phyloP scores from a whole-genome alignment of 2,329 filamentous ascomycete species.

The Leptodontidium sp. region DNA sequence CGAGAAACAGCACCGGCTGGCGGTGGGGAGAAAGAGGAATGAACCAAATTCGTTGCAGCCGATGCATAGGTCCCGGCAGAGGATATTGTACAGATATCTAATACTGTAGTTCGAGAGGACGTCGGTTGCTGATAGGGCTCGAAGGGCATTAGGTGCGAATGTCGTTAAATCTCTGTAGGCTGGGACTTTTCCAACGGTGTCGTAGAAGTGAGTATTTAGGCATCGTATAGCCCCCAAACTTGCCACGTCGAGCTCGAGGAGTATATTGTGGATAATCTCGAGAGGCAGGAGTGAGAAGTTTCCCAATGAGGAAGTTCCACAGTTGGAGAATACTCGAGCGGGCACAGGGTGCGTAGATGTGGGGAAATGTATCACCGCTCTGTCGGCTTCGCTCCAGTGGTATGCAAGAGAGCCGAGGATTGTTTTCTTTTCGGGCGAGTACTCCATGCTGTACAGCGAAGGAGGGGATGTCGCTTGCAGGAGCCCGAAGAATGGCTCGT shows the following conservation, averaged over 20 bases:
- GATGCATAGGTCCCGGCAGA: slow-evolving; percentile 16
- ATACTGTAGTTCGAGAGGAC: slow-evolving; percentile 6
- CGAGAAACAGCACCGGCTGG: slow-evolving; percentile 17
- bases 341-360: slow-evolving; percentile 5
- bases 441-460: not conserved
- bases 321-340: slow-evolving; percentile 17
- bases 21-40: slow-evolving; percentile 23
- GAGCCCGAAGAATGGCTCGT: too few relatives aligned
- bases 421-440: not conserved
- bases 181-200: slow-evolving; percentile 11
- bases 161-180: slow-evolving; percentile 11
- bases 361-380: slow-evolving; percentile 17
- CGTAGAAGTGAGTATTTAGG: slow-evolving; percentile 14
- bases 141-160: slow-evolving; percentile 12
- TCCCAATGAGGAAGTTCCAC: slow-evolving; percentile 16
- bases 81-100: slow-evolving; percentile 8
- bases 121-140: slow-evolving; percentile 15
- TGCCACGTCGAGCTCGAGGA: slow-evolving; percentile 17
- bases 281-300: slow-evolving; percentile 15
- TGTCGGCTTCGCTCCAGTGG: slow-evolving; percentile 22
- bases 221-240: slow-evolving; percentile 18
- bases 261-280: slow-evolving; percentile 20
- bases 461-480: too few relatives aligned
- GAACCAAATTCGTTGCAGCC: slow-evolving; percentile 18
- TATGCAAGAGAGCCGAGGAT: slow-evolving; percentile 13